Conservation (phyloP, 2,329 filamentous ascomycete species). For the Fusarium longipes region DNA sequence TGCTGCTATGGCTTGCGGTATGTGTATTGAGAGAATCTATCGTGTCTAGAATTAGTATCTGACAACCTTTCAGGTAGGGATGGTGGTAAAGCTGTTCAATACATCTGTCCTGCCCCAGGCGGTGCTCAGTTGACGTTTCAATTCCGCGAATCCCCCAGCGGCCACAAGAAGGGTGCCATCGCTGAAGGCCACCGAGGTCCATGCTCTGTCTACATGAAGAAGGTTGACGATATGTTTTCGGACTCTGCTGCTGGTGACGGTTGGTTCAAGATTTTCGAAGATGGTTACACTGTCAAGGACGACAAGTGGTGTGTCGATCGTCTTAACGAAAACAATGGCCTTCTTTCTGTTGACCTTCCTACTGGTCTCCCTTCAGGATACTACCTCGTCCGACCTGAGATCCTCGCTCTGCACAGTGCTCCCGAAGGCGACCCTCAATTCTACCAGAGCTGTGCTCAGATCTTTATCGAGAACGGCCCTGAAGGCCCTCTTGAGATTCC, state of each 20-base stretch:
- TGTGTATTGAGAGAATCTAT: conserved; percentile 35
- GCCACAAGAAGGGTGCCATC: conserved; percentile 64
- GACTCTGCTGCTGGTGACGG: conserved; percentile 69
- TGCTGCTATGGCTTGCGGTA: conserved; percentile 78
- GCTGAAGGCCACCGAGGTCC: conserved; percentile 74
- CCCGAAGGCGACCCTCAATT: conserved; percentile 73
- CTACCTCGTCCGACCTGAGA: conserved; percentile 78
- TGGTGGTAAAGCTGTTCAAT: conserved; percentile 59
- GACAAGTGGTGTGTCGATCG: conserved; percentile 77
- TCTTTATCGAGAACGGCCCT: conserved; percentile 67
- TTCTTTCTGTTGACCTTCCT: conserved; percentile 72
- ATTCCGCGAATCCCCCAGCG: conserved; percentile 71
- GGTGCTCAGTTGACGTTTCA: conserved; percentile 72
- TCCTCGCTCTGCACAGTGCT: conserved; percentile 75
- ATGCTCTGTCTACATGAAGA: conserved; percentile 80
- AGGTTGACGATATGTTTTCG: conserved; percentile 66
- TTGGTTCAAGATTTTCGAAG: conserved; percentile 84
- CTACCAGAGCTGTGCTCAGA: conserved; percentile 77
- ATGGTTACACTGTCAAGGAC: conserved; percentile 68
- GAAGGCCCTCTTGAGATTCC: conserved; percentile 61
- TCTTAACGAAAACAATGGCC: conserved; percentile 72
- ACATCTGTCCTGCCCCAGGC: conserved; percentile 61
- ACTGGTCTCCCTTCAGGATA: conserved; percentile 70
- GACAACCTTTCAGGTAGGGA: conserved; percentile 53
- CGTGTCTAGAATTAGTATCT: not conserved